These are phyloP conservation scores for Endocladia muricata DNA, from an alignment of 31 red algal genomes.

Conservation along the genomic window DNA sequence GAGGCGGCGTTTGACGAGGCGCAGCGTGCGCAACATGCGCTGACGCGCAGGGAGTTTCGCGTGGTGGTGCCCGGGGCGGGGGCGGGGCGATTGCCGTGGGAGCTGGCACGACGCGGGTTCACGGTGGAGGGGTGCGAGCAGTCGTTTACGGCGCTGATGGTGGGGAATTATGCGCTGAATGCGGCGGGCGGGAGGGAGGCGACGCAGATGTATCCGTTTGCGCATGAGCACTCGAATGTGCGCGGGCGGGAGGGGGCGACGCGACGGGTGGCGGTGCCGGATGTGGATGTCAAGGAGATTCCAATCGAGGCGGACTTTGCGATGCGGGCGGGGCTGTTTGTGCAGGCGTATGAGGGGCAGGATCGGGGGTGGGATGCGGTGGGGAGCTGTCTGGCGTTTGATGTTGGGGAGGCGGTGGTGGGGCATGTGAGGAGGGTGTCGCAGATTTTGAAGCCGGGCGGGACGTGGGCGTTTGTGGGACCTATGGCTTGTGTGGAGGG, in stretches of 20 bases:
- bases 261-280: constrained; percentile 49
- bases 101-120: constrained; percentile 70
- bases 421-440: constrained; percentile 35
- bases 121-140: constrained; percentile 69
- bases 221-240: constrained; percentile 73
- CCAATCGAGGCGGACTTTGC: constrained; percentile 57
- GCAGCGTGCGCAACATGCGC: constrained; percentile 9
- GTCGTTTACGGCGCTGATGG: constrained; percentile 54
- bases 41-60: constrained; percentile 54
- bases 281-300: constrained; percentile 68
- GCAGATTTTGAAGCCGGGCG: constrained; percentile 56
- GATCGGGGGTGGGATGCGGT: constrained; percentile 55
- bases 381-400: constrained; percentile 49
- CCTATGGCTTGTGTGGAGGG: constrained; percentile 44
- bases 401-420: constrained; percentile 31
- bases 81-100: constrained; percentile 72
- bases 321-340: constrained; percentile 73
- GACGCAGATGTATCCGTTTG: constrained; percentile 59
- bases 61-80: constrained; percentile 77
- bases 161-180: constrained; percentile 74
- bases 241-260: constrained; percentile 8
- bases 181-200: constrained; percentile 7
- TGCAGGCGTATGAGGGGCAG: constrained; percentile 70
- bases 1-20: constrained; percentile 60
- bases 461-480: constrained; percentile 55